Base-by-base conservation (phyloP, 2,329 filamentous ascomycete species). In the Calonectria pseudoreteaudii region DNA sequence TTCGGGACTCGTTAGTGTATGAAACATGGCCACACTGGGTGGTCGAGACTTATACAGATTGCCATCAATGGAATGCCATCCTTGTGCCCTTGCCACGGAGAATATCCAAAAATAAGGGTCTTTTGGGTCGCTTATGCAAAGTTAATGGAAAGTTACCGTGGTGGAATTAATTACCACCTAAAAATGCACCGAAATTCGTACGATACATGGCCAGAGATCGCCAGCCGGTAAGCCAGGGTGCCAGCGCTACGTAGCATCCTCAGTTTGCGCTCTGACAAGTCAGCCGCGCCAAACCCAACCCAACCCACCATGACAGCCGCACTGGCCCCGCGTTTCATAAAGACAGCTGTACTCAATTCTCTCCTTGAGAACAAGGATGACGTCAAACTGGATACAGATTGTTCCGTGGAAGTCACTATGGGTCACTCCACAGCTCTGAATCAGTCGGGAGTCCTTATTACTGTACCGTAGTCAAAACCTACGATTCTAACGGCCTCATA, bases 231-330 rank as follows among this genome's bases (percentile, higher is more conserved):
- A 30, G 31, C 49, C 34, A 13, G 56, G 41, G 60, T 66, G 49
- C 23, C 34, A n/a, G 34, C 53, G 65, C 44, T 47, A 70, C 67
- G 68, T 66, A 70, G 49, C 62, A 64, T 44, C 36, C 34, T 53
- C 56, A 68, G 70, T 23, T 36, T 38, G 49, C 66, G 56, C 66
- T 66, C 50, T 69, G 49, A 69, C 58, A 73, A 73, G 66, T 41
- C 66, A 52, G 60, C 60, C 71, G 66, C 31, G 26, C 50, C 41
- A 53, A 34, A 69, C 50, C 60, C 26, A 53, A 31, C 20, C 44
- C 52, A 60, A 58, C 44, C 60, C 44, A 72, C 58, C 26, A 60
- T 66, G 66, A 67, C 53, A 71, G 28, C 44, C 26, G 69, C 70
- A 68, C 58, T 68, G 38, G 66, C 58, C 38, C 49, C 38, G 38